A percentile compares a stretch with the other conserved stretches of the same genome.
Conservation (phyloP, 169 alveolate species). For the Plasmodium falciparum region DNA sequence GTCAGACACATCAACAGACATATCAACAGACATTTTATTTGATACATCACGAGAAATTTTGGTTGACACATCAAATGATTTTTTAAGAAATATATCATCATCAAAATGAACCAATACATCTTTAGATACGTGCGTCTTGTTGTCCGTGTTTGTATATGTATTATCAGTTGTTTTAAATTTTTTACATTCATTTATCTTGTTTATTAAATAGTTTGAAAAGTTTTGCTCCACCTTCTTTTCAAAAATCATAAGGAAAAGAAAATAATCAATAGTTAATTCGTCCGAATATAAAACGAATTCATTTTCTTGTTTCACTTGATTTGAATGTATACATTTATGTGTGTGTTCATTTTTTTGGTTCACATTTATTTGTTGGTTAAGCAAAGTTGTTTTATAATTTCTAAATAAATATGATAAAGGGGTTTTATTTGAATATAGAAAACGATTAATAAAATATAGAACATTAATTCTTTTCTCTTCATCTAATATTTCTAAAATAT, state of each 20-base stretch:
- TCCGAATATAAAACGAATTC: conserved; percentile 10
- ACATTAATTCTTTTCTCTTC: conserved; percentile 68
- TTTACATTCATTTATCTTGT: conserved; percentile 21
- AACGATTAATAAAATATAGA: conserved; percentile 54
- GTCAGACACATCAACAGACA: too few species aligned
- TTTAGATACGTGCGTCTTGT: too few species aligned
- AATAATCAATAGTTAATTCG: conserved; percentile 65
- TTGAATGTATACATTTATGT: too few species aligned
- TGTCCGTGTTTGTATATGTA: neutral
- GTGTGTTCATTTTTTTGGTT: neutral
- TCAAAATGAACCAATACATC: too few species aligned
- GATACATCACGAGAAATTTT: too few species aligned
- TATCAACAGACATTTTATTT: too few species aligned
- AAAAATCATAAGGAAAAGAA: conserved; percentile 56
- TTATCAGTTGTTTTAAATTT: neutral
- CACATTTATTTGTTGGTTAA: neutral
- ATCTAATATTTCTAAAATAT: conserved; percentile 28
- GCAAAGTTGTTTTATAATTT: neutral
- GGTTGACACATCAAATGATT: too few species aligned
- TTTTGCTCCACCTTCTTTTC: conserved; percentile 51
- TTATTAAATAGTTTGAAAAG: conserved; percentile 33
- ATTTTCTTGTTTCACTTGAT: too few species aligned
- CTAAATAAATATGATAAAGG: conserved; percentile 61
- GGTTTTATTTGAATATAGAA: conserved; percentile 59
- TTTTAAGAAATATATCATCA: too few species aligned